phyloP scores from a whole-genome alignment of 106 monocot species.

The Acorus calamus region DNA sequence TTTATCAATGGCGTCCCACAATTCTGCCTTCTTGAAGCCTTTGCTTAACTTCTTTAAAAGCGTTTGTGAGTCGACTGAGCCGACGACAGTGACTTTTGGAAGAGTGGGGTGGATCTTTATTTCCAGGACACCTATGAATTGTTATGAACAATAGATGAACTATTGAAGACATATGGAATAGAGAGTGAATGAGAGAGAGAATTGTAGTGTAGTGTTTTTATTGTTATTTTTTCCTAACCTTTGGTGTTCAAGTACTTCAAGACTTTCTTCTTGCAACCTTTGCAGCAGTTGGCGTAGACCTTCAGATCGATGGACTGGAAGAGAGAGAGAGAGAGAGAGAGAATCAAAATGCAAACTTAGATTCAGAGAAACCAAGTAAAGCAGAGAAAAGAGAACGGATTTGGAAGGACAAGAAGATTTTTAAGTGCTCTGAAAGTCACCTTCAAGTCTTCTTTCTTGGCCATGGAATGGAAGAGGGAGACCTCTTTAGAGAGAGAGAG shows the following conservation, averaged over 20 bases:
- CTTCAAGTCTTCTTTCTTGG: too few relatives aligned
- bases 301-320: slow-evolving; percentile 7
- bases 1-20: slow-evolving; percentile 7
- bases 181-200: too few relatives aligned
- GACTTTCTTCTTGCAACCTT: slow-evolving; percentile 11
- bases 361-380: neutral
- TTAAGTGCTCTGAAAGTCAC: too few relatives aligned
- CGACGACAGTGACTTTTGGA: slow-evolving; percentile 58
- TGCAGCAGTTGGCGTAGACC: slow-evolving; percentile 7
- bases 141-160: neutral
- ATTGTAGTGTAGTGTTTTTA: neutral
- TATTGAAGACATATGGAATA: neutral
- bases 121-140: slow-evolving; percentile 51
- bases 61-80: slow-evolving; percentile 33
- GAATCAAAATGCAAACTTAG: neutral
- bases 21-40: slow-evolving; percentile 49
- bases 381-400: neutral
- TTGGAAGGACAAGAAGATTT: too few relatives aligned
- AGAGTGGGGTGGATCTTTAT: slow-evolving; percentile 74
- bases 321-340: neutral
- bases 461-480: too few relatives aligned
- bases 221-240: neutral
- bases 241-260: slow-evolving; percentile 11
- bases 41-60: slow-evolving; percentile 61
- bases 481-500: too few relatives aligned